These are phyloP conservation scores for Sporothrix pallida DNA, from an alignment of 2,329 filamentous ascomycete genomes.

Conservation along the genomic window DNA sequence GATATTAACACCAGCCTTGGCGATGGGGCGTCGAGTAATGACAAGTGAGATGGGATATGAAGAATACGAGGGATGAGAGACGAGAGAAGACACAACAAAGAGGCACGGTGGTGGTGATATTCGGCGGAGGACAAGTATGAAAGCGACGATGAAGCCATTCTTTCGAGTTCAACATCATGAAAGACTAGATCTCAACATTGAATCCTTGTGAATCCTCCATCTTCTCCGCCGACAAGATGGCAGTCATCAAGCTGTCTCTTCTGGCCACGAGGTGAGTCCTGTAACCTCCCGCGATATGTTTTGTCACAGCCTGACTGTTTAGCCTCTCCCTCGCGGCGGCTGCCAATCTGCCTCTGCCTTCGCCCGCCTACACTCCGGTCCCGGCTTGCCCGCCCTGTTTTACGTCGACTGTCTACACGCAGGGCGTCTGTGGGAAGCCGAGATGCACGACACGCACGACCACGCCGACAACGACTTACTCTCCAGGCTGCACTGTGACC, in stretches of 20 bases:
- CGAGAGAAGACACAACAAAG: not conserved
- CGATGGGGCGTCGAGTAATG: not conserved
- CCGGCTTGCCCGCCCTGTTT: slow-evolving; percentile 19
- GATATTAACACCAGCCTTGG: slow-evolving; percentile 12
- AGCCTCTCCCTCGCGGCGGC: not conserved
- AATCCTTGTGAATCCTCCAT: not conserved
- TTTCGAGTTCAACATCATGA: not conserved
- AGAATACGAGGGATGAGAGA: not conserved
- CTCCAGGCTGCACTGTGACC: not conserved
- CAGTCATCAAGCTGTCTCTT: not conserved
- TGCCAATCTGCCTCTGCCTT: not conserved
- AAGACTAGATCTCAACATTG: too few species aligned
- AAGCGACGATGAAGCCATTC: not conserved
- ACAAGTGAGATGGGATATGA: not conserved
- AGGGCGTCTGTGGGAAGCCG: slow-evolving; percentile 12
- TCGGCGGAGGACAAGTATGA: not conserved
- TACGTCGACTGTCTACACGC: not conserved
- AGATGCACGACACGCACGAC: not conserved
- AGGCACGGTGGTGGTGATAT: not conserved
- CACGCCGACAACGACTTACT: not conserved
- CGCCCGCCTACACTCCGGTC: not conserved
- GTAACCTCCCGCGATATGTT: too few species aligned
- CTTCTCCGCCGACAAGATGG: not conserved
- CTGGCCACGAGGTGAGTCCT: not conserved
- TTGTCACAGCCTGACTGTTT: not conserved